These are phyloP conservation scores for Ricinus communis DNA, from an alignment of 345 rosid genomes.

Conservation along the genomic window DNA sequence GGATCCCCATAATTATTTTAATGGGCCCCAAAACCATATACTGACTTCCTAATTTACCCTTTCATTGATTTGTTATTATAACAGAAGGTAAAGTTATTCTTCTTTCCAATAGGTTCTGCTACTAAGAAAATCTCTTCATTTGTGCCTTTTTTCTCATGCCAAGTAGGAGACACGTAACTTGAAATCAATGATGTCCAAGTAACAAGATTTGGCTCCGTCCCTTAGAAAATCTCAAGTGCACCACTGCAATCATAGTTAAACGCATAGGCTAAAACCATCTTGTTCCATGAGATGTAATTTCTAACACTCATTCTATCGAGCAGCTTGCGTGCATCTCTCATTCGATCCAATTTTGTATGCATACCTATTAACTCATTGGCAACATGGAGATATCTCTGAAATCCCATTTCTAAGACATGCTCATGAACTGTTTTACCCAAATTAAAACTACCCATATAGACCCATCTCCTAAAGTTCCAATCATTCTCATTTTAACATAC, in stretches of 20 bases:
- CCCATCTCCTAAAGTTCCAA: slow-evolving; percentile 53
- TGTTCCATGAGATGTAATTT: slow-evolving; percentile 66
- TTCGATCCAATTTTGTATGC: slow-evolving; percentile 46
- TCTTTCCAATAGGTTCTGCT: too few species aligned
- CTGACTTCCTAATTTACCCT: too few species aligned
- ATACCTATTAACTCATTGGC: slow-evolving; percentile 61
- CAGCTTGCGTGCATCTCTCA: slow-evolving; percentile 45
- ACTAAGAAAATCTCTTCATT: too few species aligned
- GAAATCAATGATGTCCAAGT: slow-evolving; percentile 73
- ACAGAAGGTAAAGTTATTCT: too few species aligned
- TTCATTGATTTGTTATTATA: too few species aligned
- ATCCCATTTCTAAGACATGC: slow-evolving; percentile 51
- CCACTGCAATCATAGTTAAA: slow-evolving; percentile 43
- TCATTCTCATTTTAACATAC: slow-evolving; percentile 47
- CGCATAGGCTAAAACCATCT: slow-evolving; percentile 56
- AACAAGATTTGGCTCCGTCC: slow-evolving; percentile 61
- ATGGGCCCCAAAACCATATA: too few species aligned
- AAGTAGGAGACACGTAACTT: slow-evolving; percentile 53
- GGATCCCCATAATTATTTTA: too few species aligned
- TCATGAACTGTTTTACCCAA: slow-evolving; percentile 44
- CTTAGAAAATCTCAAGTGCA: slow-evolving; percentile 44
- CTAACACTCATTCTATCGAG: slow-evolving; percentile 58
- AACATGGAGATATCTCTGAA: slow-evolving; percentile 43
- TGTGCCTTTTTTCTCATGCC: slow-evolving; percentile 41
- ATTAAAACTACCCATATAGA: slow-evolving; percentile 29